A percentile compares a stretch with the other conserved stretches of the same genome.
Evolutionary conservation across 1,284 basidiomycete genomes (phyloP).

Genomic region (Ustilago xerochloae): DNA sequence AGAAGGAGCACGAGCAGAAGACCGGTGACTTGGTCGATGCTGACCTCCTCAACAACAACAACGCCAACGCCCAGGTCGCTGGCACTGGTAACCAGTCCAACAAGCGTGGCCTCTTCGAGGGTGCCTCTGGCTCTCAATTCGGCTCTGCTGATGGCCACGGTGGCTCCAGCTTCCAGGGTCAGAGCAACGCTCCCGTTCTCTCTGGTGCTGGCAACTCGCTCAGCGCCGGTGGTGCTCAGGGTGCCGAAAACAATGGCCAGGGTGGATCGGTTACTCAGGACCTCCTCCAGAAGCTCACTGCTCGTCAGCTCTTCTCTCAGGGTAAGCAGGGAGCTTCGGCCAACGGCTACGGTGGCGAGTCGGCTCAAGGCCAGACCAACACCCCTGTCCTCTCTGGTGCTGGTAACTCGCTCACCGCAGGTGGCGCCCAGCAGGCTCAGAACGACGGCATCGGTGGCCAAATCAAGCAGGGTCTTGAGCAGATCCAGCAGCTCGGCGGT

Average conservation of each 20-base stretch:
- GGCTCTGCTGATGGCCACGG: constrained; percentile 24
- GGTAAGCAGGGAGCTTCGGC: constrained; percentile 13
- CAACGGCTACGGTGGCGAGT: constrained; percentile 18
- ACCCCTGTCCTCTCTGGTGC: constrained; percentile 15
- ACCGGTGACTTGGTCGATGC: constrained; percentile 23
- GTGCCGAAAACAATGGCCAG: constrained; percentile 17
- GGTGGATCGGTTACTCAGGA: constrained; percentile 17
- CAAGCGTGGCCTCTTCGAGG: constrained; percentile 10
- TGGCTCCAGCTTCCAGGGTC: constrained; percentile 20
- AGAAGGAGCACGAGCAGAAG: background rate
- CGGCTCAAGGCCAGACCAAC: constrained; percentile 21
- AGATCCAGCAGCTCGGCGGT: constrained; percentile 17
- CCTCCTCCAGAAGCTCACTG: constrained; percentile 15
- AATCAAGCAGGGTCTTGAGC: constrained; percentile 21
- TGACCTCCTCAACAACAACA: constrained; percentile 23
- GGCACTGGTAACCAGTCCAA: constrained; percentile 25
- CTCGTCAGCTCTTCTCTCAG: constrained; percentile 11
- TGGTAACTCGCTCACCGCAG: constrained; percentile 28
- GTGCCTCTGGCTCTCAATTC: constrained; percentile 17
- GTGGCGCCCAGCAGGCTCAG: constrained; percentile 18
- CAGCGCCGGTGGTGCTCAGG: constrained; percentile 22
- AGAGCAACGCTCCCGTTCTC: constrained; percentile 23
- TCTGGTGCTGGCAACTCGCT: constrained; percentile 24
- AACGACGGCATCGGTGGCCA: constrained; percentile 25
- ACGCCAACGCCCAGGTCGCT: constrained; percentile 22